Percentiles rank a stretch among this genome's conserved stretches.
phyloP scores from a whole-genome alignment of 2,329 filamentous ascomycete species.

The Cladophialophora immunda region DNA sequence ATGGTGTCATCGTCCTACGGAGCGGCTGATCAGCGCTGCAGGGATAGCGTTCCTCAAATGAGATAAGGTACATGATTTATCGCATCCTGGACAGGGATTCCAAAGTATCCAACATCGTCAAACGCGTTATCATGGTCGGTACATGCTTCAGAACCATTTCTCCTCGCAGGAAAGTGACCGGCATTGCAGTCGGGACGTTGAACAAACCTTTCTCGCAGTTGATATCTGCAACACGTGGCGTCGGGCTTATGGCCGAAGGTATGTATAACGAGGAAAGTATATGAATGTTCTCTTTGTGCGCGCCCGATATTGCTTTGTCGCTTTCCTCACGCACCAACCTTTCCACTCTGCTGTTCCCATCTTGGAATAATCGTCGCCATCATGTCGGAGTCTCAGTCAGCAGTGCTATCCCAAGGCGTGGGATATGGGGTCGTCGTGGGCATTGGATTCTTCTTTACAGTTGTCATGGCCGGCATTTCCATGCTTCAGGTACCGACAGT shows the following conservation, averaged over 20 bases:
- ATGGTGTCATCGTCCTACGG: conserved; percentile 14
- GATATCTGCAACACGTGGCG: not conserved
- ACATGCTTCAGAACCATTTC: conserved; percentile 2
- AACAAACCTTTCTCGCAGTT: not conserved
- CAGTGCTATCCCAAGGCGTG: conserved; percentile 45
- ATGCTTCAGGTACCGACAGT: conserved; percentile 47
- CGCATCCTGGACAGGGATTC: conserved; percentile 19
- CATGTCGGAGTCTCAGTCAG: conserved; percentile 32
- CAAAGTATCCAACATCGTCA: not conserved
- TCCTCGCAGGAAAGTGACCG: conserved; percentile 12
- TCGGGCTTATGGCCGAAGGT: conserved; percentile 17
- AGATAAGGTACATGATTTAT: conserved; percentile 21
- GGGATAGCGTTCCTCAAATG: not conserved
- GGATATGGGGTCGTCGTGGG: conserved; percentile 63
- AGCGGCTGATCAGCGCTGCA: conserved; percentile 5
- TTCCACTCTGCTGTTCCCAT: not conserved
- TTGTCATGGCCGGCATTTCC: conserved; percentile 53
- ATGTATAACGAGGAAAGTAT: conserved; percentile 14
- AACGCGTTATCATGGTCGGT: conserved; percentile 1
- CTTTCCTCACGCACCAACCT: not conserved
- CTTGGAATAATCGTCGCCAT: not conserved
- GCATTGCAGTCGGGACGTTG: conserved; percentile 5
- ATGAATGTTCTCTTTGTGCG: not conserved
- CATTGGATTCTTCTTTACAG: conserved; percentile 56
- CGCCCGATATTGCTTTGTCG: not conserved